Evolutionary conservation across 1,284 basidiomycete genomes (phyloP).

Genomic region (Entoloma clypeatum): DNA sequence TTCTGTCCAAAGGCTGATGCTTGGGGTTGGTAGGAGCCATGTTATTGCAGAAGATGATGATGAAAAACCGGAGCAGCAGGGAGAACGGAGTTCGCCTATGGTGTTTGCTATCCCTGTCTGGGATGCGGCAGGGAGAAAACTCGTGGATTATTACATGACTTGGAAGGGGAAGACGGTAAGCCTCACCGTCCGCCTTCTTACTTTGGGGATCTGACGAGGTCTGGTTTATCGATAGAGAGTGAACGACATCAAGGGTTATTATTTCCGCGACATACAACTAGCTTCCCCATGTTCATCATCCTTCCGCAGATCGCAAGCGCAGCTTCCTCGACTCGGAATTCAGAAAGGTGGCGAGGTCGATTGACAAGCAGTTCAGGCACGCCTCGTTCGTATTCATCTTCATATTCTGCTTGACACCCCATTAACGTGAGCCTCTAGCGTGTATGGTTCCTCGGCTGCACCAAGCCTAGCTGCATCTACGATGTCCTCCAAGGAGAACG

Average conservation of each 20-base stretch:
- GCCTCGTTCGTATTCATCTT: conserved; percentile 14
- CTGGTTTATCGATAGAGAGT: conserved; percentile 9
- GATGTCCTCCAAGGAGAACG: neutral
- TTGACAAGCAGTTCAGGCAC: conserved; percentile 40
- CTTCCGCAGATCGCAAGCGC: conserved; percentile 23
- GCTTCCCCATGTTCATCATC: conserved; percentile 4
- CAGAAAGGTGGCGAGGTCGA: conserved; percentile 32
- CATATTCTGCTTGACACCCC: neutral
- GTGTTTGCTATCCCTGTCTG: conserved; percentile 42
- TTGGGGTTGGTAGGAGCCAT: conserved; percentile 13
- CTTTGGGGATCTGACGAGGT: conserved; percentile 1
- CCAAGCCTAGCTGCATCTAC: conserved; percentile 7
- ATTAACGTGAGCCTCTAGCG: conserved; percentile 2
- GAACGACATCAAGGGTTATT: conserved; percentile 25
- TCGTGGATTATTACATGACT: conserved; percentile 45
- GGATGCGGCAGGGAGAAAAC: conserved; percentile 35
- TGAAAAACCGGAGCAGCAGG: conserved; percentile 7
- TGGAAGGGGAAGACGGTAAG: conserved; percentile 40
- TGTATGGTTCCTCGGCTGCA: conserved; percentile 17
- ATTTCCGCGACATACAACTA: neutral
- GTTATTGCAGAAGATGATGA: conserved; percentile 10
- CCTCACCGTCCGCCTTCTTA: conserved; percentile 14
- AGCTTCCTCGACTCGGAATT: conserved; percentile 40
- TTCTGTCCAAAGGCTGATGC: conserved; percentile 1
- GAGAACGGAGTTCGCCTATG: conserved; percentile 19